phyloP scores from a whole-genome alignment of 192 early-diverging fungal genomes.

The Linnemannia zychae region DNA sequence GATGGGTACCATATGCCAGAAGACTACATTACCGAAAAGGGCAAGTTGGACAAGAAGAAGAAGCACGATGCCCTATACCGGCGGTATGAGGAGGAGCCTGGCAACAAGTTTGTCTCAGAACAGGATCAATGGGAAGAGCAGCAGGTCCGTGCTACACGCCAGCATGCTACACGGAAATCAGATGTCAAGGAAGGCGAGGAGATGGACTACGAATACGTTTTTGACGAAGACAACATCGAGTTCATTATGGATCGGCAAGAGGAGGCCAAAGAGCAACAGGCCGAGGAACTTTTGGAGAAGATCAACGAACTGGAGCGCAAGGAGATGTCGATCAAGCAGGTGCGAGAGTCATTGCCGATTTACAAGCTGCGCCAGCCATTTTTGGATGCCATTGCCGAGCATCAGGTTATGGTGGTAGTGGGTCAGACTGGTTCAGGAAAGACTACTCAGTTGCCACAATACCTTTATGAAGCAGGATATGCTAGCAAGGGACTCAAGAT shows the following conservation, averaged over 20 bases:
- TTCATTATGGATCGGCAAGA: constrained; percentile 85
- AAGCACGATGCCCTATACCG: constrained; percentile 89
- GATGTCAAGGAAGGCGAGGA: constrained; percentile 62
- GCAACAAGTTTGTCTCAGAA: constrained; percentile 81
- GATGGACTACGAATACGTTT: constrained; percentile 92
- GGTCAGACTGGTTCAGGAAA: constrained; percentile 99
- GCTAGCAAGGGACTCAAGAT: constrained; percentile 88
- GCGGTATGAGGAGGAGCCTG: constrained; percentile 87
- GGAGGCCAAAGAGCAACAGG: constrained; percentile 64
- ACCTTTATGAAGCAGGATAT: constrained; percentile 95
- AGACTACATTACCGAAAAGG: constrained; percentile 98
- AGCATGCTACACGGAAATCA: constrained; percentile 67
- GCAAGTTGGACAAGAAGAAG: constrained; percentile 96
- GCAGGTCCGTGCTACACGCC: constrained; percentile 76
- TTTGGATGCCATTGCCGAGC: constrained; percentile 85
- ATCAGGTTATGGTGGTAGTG: constrained; percentile 93
- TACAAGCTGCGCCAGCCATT: constrained; percentile 88
- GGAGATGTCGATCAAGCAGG: constrained; percentile 76
- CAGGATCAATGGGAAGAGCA: constrained; percentile 95
- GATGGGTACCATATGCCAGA: constrained; percentile 92
- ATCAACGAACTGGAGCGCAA: constrained; percentile 80
- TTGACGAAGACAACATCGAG: constrained; percentile 92
- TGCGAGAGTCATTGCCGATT: constrained; percentile 92
- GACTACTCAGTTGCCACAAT: constrained; percentile 99
- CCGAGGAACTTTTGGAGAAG: constrained; percentile 63